Conservation (phyloP, 176 grass and related monocot species). For the Zoysia japonica region DNA sequence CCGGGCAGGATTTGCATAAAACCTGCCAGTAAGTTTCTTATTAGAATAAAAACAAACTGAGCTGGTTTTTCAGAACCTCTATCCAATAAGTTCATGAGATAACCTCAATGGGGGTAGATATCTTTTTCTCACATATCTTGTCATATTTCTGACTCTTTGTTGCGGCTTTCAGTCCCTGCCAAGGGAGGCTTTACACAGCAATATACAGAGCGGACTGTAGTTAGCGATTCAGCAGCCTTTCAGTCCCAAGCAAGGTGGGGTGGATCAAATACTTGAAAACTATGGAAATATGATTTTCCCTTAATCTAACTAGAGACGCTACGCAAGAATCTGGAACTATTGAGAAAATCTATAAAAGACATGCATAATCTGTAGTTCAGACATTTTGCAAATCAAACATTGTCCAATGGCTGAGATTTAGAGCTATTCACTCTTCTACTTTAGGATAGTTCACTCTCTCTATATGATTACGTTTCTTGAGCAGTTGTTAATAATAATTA, state of each 20-base stretch:
- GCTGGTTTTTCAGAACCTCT: neutral
- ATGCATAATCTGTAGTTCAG: too few species aligned
- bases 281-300: neutral
- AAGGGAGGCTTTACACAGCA: neutral
- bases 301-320: neutral
- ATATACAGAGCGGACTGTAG: slow-evolving; percentile 27
- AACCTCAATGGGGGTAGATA: too few species aligned
- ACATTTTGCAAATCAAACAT: too few species aligned
- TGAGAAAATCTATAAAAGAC: too few species aligned
- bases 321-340: too few species aligned
- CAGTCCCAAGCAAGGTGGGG: too few species aligned
- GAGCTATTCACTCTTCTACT: neutral
- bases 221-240: slow-evolving; percentile 26
- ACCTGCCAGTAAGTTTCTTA: slow-evolving; percentile 51
- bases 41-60: slow-evolving; percentile 26
- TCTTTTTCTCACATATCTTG: too few species aligned
- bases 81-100: slow-evolving; percentile 17
- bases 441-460: neutral
- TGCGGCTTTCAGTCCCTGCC: too few species aligned
- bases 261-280: neutral
- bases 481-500: neutral
- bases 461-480: neutral
- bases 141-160: too few species aligned
- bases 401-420: too few species aligned
- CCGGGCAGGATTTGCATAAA: slow-evolving; percentile 84